These are phyloP conservation scores for Carpinus viminea DNA, from an alignment of 306 rosid species.

Conservation along the genomic window DNA sequence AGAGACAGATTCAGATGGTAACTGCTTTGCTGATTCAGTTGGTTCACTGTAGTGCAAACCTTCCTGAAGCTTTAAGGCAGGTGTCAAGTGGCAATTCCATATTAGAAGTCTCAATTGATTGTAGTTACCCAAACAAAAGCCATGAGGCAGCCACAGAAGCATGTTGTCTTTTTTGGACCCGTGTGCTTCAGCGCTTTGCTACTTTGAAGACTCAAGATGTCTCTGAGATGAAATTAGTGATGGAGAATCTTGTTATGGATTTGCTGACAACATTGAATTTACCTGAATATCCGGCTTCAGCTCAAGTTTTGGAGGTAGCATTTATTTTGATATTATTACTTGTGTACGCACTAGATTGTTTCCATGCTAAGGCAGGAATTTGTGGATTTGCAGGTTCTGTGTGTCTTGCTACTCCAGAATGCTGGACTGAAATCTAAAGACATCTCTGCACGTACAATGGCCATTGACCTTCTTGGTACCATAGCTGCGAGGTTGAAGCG, in stretches of 20 bases:
- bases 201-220: constrained; percentile 85
- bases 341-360: constrained; percentile 22
- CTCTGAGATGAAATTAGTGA: constrained; percentile 78
- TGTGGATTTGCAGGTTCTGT: constrained; percentile 69
- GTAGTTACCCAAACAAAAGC: constrained; percentile 66
- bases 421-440: constrained; percentile 93
- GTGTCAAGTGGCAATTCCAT: constrained; percentile 65
- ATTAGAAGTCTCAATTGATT: constrained; percentile 72
- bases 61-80: constrained; percentile 82
- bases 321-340: constrained; percentile 10
- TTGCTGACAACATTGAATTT: constrained; percentile 78
- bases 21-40: constrained; percentile 91
- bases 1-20: constrained; percentile 95
- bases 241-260: constrained; percentile 94
- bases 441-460: constrained; percentile 76
- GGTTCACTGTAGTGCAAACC: constrained; percentile 88
- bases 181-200: constrained; percentile 89
- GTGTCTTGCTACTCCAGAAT: constrained; percentile 87
- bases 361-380: constrained; percentile 38
- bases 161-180: constrained; percentile 84
- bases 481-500: constrained; percentile 99
- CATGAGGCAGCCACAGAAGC: constrained; percentile 74
- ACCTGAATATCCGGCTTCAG: constrained; percentile 98
- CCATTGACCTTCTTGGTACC: constrained; percentile 95
- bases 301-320: constrained; percentile 84